These are phyloP conservation scores for Cladosporium phlei DNA, from an alignment of 2,329 filamentous ascomycete species.

Conservation along the genomic window DNA sequence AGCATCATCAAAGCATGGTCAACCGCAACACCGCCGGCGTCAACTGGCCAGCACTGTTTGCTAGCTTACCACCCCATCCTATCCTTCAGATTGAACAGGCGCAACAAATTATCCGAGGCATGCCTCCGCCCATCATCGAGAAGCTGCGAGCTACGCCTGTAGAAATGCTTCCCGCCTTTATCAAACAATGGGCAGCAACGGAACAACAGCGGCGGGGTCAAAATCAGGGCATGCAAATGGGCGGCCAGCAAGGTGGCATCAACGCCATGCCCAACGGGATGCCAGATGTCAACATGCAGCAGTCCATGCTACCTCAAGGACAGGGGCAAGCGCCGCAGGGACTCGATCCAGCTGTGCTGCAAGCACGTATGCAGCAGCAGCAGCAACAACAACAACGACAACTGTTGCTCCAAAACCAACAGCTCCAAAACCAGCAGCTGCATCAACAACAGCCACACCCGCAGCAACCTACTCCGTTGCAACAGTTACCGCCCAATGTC, in stretches of 20 bases:
- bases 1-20: conserved; percentile 30
- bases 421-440: conserved; percentile 16
- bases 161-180: background rate
- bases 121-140: conserved; percentile 11
- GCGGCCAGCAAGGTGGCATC: conserved; percentile 3
- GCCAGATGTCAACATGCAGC: conserved; percentile 12
- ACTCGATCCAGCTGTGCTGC: conserved; percentile 1
- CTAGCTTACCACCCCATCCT: conserved; percentile 22
- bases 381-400: conserved; percentile 24
- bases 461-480: background rate
- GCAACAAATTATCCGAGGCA: conserved; percentile 8
- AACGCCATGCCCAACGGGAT: conserved; percentile 10
- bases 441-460: conserved; percentile 15
- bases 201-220: conserved; percentile 15
- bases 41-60: conserved; percentile 23
- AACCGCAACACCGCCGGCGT: conserved; percentile 26
- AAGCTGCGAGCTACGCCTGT: background rate
- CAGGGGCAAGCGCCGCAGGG: conserved; percentile 8
- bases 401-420: conserved; percentile 12
- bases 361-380: conserved; percentile 21
- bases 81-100: conserved; percentile 7
- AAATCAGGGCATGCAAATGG: conserved; percentile 5
- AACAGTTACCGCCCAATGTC: background rate
- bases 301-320: background rate
- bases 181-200: conserved; percentile 23